A percentile compares a stretch with the other conserved stretches of the same genome.
phyloP scores from a whole-genome alignment of 2,329 filamentous ascomycete species.

The Fusarium palustre region DNA sequence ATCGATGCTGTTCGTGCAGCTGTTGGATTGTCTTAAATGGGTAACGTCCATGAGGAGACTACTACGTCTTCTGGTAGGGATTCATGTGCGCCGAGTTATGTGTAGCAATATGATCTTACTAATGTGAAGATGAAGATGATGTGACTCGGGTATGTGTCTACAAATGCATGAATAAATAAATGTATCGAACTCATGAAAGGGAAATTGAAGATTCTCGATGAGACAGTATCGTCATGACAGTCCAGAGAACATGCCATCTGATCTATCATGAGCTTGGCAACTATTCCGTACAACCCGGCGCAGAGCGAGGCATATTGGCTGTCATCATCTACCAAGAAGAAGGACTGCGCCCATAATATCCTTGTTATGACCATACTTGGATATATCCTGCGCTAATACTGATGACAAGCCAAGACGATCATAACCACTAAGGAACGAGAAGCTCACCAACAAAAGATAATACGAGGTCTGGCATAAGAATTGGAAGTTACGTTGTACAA shows the following conservation, averaged over 20 bases:
- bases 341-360: neutral
- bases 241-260: neutral
- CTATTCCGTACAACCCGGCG: neutral
- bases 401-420: neutral
- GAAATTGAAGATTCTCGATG: neutral
- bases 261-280: neutral
- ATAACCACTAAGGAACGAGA: neutral
- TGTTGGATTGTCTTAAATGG: constrained; percentile 8
- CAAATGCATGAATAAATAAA: neutral
- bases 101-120: neutral
- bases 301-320: neutral
- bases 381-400: neutral
- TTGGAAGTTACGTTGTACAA: constrained; percentile 15
- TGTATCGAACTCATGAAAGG: neutral
- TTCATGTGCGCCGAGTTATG: neutral
- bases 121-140: neutral
- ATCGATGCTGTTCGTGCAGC: constrained; percentile 33
- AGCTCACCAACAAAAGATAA: neutral
- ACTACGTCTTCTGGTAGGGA: neutral
- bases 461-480: constrained; percentile 17
- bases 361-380: neutral
- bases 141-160: neutral
- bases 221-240: neutral
- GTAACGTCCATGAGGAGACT: too few species aligned
- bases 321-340: neutral